A percentile compares a stretch with the other conserved stretches of the same genome.
Evolutionary conservation across 352 stramenopile species (phyloP).

Genomic region (Aphanomyces stellatus): DNA sequence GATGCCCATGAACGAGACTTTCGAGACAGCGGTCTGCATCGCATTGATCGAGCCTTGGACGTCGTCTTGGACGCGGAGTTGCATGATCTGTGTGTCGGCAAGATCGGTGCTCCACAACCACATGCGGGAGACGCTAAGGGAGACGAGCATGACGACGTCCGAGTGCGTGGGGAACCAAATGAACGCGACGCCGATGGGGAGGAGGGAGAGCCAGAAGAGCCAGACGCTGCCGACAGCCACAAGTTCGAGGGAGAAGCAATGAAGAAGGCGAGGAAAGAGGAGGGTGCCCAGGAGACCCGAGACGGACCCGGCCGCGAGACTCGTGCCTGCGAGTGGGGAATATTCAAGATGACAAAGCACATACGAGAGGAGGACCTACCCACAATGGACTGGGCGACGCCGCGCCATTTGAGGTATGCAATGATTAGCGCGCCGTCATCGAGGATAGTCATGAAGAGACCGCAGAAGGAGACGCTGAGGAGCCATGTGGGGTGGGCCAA

Average conservation of each 20-base stretch:
- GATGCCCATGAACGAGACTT: slow-evolving; percentile 59
- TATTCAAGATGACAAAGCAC: no score
- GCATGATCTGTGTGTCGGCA: slow-evolving; percentile 59
- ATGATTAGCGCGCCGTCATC: slow-evolving; percentile 39
- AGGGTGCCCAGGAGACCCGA: slow-evolving; percentile 41
- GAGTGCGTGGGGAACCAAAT: slow-evolving; percentile 29
- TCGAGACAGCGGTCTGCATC: slow-evolving; percentile 53
- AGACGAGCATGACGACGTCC: slow-evolving; percentile 45
- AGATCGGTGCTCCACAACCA: slow-evolving; percentile 52
- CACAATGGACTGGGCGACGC: slow-evolving; percentile 36
- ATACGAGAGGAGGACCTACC: no score
- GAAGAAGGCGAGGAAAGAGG: slow-evolving; percentile 32
- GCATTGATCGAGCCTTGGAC: slow-evolving; percentile 32
- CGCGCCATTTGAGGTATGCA: slow-evolving; percentile 52
- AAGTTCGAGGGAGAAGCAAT: slow-evolving; percentile 31
- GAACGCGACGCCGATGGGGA: slow-evolving; percentile 33
- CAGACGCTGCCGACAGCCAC: slow-evolving; percentile 47
- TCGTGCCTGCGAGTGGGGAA: no score
- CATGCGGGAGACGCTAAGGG: slow-evolving; percentile 37
- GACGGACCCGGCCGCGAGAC: slow-evolving; percentile 33
- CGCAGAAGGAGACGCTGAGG: slow-evolving; percentile 41
- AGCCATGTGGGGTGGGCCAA: slow-evolving; percentile 43
- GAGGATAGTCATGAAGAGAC: slow-evolving; percentile 60
- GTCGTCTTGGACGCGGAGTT: slow-evolving; percentile 44
- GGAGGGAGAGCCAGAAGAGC: slow-evolving; percentile 51